phyloP scores from a whole-genome alignment of 208 protist genomes.

The Porcisia hertigi region DNA sequence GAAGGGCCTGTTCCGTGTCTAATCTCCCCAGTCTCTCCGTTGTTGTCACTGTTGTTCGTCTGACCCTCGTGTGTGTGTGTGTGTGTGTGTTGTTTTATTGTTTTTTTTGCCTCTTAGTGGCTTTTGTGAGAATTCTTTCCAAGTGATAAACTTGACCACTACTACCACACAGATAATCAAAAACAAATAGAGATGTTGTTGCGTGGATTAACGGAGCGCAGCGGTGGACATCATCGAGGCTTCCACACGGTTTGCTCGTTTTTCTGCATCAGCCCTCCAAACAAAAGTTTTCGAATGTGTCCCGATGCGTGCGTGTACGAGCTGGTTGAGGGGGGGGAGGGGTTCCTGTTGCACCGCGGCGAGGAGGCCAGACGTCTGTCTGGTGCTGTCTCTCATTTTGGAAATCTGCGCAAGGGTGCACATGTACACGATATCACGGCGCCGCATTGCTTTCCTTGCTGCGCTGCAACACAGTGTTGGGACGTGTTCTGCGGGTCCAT shows the following conservation, averaged over 20 bases:
- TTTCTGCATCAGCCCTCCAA: no score
- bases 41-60: not conserved
- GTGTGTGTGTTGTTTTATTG: no score
- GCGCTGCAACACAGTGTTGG: not conserved
- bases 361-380: not conserved
- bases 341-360: not conserved
- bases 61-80: not conserved
- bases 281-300: no score
- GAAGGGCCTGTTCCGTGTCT: not conserved
- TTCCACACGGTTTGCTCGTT: not conserved
- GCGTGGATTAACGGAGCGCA: no score
- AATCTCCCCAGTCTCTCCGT: not conserved
- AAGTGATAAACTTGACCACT: not conserved
- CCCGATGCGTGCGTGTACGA: not conserved
- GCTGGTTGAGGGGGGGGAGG: not conserved
- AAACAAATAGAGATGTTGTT: not conserved
- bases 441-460: no score
- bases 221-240: not conserved
- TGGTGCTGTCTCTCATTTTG: not conserved
- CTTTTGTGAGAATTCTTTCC: not conserved
- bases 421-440: not conserved
- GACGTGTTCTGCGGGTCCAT: not conserved
- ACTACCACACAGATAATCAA: not conserved
- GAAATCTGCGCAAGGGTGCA: not conserved
- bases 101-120: not conserved